Percentiles rank a stretch among this genome's conserved stretches.
Evolutionary conservation across 352 stramenopile genomes (phyloP).

Genomic region (Globisporangium spiculum): DNA sequence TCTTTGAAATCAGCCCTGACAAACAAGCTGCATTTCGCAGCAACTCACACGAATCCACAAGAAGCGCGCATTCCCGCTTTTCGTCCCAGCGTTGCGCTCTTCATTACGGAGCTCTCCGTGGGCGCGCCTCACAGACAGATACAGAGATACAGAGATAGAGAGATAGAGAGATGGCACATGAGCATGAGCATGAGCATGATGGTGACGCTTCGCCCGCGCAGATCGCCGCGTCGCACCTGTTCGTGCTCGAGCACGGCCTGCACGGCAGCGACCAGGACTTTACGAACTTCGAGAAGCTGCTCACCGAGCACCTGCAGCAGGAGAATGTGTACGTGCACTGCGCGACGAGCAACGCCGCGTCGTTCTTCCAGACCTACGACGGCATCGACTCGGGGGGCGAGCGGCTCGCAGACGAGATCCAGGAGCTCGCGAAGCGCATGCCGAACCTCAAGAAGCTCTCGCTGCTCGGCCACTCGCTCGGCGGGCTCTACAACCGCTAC

Average conservation of each 20-base stretch:
- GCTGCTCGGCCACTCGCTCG: slow-evolving; percentile 74
- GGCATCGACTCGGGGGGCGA: slow-evolving; percentile 65
- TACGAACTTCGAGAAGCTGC: slow-evolving; percentile 46
- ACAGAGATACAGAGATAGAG: neutral
- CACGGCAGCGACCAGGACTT: slow-evolving; percentile 68
- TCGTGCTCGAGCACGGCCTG: slow-evolving; percentile 73
- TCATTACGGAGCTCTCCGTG: neutral
- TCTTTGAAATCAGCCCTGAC: slow-evolving; percentile 7
- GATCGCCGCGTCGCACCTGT: slow-evolving; percentile 44
- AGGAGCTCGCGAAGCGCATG: slow-evolving; percentile 49
- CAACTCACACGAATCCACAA: slow-evolving; percentile 1
- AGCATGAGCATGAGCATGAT: neutral
- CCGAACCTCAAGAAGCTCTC: slow-evolving; percentile 65
- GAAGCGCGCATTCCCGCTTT: slow-evolving; percentile 1
- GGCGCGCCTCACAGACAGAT: neutral
- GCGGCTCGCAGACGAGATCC: slow-evolving; percentile 70
- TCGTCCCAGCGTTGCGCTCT: neutral
- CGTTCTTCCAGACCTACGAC: slow-evolving; percentile 77
- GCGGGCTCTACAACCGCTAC: slow-evolving; percentile 78
- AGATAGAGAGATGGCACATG: neutral
- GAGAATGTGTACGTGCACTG: slow-evolving; percentile 51
- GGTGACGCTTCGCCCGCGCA: neutral
- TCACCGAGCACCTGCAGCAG: slow-evolving; percentile 40
- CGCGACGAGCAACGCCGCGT: slow-evolving; percentile 44
- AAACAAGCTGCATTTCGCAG: neutral